A percentile compares a stretch with the other conserved stretches of the same genome.
These are phyloP conservation scores for Termitomyces sp. DNA, from an alignment of 768 basidiomycete species.

Conservation along the genomic window DNA sequence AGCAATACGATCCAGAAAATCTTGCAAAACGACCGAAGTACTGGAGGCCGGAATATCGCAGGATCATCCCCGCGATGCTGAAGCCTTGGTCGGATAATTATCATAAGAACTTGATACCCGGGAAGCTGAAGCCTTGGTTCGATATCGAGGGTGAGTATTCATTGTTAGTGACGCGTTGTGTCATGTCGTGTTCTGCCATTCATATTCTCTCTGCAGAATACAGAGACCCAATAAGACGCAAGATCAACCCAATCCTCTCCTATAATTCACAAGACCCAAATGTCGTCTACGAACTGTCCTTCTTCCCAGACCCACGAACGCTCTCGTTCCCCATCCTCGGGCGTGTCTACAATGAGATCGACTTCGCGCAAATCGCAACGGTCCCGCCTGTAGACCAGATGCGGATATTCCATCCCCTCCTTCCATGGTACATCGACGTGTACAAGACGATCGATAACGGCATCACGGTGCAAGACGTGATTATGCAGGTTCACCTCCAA, in stretches of 20 bases:
- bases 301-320: background rate
- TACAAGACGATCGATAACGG: constrained; percentile 38
- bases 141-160: no score
- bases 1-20: background rate
- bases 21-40: background rate
- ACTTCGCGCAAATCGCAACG: constrained; percentile 51
- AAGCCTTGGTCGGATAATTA: no score
- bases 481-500: constrained; percentile 37
- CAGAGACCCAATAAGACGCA: background rate
- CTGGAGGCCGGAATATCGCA: background rate
- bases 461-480: constrained; percentile 53
- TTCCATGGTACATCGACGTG: constrained; percentile 69
- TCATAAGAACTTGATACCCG: no score
- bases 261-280: background rate
- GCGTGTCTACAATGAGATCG: constrained; percentile 27
- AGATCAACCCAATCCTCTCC: background rate
- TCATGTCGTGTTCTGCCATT: no score
- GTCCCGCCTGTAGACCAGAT: constrained; percentile 43
- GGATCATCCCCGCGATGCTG: no score
- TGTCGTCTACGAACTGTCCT: background rate
- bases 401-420: constrained; percentile 48
- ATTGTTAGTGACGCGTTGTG: no score
- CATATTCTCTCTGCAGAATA: background rate
- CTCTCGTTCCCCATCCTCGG: background rate
- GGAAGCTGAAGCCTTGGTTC: no score